Percentiles rank a stretch among this genome's conserved stretches.
phyloP scores from a whole-genome alignment of 441 rosid genomes.

The Eruca vesicaria region DNA sequence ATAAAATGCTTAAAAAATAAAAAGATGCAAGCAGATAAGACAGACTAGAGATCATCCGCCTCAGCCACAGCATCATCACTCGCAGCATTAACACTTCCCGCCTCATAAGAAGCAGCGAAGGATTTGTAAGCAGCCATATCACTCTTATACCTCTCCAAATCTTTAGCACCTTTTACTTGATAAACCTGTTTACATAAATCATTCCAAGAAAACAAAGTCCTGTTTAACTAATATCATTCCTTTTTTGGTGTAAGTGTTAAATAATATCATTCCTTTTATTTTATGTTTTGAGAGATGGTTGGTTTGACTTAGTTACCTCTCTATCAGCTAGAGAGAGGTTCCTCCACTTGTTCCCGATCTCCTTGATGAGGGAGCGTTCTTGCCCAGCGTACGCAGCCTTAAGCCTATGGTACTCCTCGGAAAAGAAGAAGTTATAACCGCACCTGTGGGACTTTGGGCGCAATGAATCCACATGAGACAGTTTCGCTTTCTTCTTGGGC shows the following conservation, averaged over 20 bases:
- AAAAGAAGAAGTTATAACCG: slow-evolving; percentile 79
- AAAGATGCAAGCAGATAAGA: neutral
- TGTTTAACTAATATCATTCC: neutral
- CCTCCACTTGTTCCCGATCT: slow-evolving; percentile 80
- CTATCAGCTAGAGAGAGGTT: slow-evolving; percentile 53
- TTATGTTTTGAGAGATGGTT: neutral
- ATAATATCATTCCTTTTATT: no score
- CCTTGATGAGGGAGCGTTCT: slow-evolving; percentile 61
- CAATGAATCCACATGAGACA: slow-evolving; percentile 62
- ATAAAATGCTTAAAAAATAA: neutral
- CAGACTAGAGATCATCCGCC: neutral
- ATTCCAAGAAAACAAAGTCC: neutral
- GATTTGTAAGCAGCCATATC: slow-evolving; percentile 70
- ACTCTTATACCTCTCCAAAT: slow-evolving; percentile 61
- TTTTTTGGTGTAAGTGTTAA: no score
- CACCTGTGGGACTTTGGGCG: slow-evolving; percentile 79
- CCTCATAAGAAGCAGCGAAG: slow-evolving; percentile 13
- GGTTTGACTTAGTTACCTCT: neutral
- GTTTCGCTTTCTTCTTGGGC: slow-evolving; percentile 65
- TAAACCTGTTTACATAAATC: slow-evolving; percentile 48
- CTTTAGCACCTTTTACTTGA: slow-evolving; percentile 59
- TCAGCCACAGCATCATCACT: neutral
- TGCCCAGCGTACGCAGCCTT: slow-evolving; percentile 68
- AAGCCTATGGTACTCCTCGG: slow-evolving; percentile 67
- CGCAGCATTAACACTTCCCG: neutral